These are phyloP conservation scores for Quercus ilex DNA, from an alignment of 306 rosid species.

Conservation along the genomic window DNA sequence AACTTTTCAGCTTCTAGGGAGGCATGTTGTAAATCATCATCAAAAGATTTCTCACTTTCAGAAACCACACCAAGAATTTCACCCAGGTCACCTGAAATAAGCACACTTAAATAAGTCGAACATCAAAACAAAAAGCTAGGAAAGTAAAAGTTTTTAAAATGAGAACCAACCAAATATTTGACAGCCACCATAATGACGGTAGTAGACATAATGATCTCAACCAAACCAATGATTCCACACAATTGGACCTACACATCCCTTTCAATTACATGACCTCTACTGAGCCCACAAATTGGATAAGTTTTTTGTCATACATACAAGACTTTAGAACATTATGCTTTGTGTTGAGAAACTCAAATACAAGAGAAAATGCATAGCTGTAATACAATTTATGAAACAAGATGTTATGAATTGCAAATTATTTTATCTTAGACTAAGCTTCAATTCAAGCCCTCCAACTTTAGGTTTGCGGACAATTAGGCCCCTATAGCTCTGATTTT, in stretches of 20 bases:
- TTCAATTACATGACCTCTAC: neutral
- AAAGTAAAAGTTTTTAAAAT: neutral
- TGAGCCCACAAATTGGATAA: neutral
- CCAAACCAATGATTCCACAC: neutral
- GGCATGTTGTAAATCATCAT: slow-evolving; percentile 40
- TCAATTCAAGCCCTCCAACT: no score
- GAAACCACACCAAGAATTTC: slow-evolving; percentile 44
- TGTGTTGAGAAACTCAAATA: no score
- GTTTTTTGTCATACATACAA: neutral
- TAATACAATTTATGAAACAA: no score
- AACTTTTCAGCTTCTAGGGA: slow-evolving; percentile 44
- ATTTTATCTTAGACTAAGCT: no score
- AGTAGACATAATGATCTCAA: neutral
- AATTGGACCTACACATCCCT: neutral
- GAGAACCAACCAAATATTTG: neutral
- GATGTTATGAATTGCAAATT: no score
- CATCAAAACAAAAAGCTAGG: neutral
- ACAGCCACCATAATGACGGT: neutral
- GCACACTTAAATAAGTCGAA: slow-evolving; percentile 23
- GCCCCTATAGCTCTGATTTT: no score
- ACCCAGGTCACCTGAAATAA: slow-evolving; percentile 53
- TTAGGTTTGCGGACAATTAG: no score
- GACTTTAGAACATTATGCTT: neutral
- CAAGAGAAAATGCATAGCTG: no score
- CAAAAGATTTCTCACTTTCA: slow-evolving; percentile 42